A percentile compares a stretch with the other conserved stretches of the same genome.
Conservation (phyloP, 2,329 filamentous ascomycete species). For the Ophiognomonia clavigignenti-juglandacearum region DNA sequence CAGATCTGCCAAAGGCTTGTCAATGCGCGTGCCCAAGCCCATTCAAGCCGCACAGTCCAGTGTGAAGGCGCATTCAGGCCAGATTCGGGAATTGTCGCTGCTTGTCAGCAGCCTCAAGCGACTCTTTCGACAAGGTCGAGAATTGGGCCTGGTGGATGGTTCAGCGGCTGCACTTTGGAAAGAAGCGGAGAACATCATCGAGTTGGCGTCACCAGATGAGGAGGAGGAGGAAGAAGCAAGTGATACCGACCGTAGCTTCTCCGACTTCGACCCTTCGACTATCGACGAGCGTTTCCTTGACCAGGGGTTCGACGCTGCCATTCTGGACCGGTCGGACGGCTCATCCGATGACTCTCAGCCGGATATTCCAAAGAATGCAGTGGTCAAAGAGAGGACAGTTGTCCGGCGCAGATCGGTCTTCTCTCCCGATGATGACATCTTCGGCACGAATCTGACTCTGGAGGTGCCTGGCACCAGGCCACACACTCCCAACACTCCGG, state of each 20-base stretch:
- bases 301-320: conserved; percentile 42
- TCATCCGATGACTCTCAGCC: conserved; percentile 37
- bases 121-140: conserved; percentile 63
- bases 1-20: conserved; percentile 29
- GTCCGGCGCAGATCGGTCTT: conserved; percentile 58
- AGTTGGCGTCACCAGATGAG: conserved; percentile 68
- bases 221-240: conserved; percentile 43
- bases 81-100: conserved; percentile 74
- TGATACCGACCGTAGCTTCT: conserved; percentile 26
- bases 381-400: conserved; percentile 49
- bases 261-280: conserved; percentile 35
- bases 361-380: conserved; percentile 43
- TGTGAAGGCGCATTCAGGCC: conserved; percentile 77
- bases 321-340: conserved; percentile 38
- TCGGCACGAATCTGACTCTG: conserved; percentile 47
- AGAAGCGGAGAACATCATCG: conserved; percentile 83
- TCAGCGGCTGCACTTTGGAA: conserved; percentile 62
- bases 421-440: conserved; percentile 62
- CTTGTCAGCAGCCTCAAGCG: conserved; percentile 81
- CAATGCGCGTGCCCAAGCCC: conserved; percentile 70
- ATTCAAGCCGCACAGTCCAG: conserved; percentile 80
- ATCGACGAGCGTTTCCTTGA: conserved; percentile 41
- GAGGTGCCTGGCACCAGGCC: conserved; percentile 31
- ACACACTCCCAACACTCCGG: conserved; percentile 35
- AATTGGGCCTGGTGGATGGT: conserved; percentile 61